A percentile compares a stretch with the other conserved stretches of the same genome.
These are phyloP conservation scores for Protea cynaroides DNA, from an alignment of 164 flowering plant species.

Conservation along the genomic window DNA sequence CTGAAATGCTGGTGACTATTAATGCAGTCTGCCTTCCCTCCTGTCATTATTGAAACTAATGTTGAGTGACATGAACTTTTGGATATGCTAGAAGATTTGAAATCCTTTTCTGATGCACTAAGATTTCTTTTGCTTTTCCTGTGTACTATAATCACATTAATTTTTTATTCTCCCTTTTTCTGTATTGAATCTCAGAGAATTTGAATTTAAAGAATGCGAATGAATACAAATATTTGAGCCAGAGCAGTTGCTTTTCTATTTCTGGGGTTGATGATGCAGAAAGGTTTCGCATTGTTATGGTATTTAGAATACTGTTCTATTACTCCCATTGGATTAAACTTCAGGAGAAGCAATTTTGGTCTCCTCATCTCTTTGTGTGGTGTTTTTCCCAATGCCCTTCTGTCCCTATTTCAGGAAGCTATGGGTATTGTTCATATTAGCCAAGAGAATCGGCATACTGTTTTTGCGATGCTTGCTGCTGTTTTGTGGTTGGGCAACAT, in stretches of 20 bases:
- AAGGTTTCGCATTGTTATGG: constrained; percentile 65
- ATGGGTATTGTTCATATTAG: constrained; percentile 83
- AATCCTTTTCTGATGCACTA: background rate
- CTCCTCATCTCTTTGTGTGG: background rate
- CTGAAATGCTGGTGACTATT: no score
- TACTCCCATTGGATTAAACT: background rate
- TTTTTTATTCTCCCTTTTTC: background rate
- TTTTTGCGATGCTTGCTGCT: constrained; percentile 94
- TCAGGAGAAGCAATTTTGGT: background rate
- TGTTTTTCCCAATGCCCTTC: constrained; percentile 1
- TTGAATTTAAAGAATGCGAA: constrained; percentile 57
- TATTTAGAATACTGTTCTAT: constrained; percentile 16
- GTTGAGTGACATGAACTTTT: background rate
- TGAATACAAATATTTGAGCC: constrained; percentile 85
- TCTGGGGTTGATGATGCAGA: constrained; percentile 89
- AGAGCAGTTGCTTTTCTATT: constrained; percentile 73
- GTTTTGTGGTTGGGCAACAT: constrained; percentile 94
- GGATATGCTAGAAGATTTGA: background rate
- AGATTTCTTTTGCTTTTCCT: background rate
- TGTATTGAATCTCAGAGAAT: constrained; percentile 52
- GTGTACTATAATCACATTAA: background rate
- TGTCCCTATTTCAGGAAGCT: constrained; percentile 61
- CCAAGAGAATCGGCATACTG: constrained; percentile 85
- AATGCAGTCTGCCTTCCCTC: no score
- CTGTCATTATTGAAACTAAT: no score